Base-by-base conservation (phyloP, 1,139 yeast genomes). In the Yamadazyma buinensis region DNA sequence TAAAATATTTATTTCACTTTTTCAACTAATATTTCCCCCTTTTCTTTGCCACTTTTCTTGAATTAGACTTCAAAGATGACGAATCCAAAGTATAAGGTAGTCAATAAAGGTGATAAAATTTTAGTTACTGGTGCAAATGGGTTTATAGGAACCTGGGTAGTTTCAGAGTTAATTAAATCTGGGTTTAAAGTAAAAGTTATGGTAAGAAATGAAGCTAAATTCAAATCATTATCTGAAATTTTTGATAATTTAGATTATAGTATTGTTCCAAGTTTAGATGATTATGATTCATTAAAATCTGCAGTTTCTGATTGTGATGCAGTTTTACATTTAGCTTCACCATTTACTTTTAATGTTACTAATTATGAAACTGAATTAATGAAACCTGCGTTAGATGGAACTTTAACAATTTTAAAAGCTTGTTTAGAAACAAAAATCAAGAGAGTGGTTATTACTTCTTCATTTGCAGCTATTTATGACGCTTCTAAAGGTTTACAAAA, bases 151-250 rank as follows among this genome's bases (percentile, higher is more conserved):
- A 64, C 59, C 29, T 64, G 62, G 36, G 47, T 61, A 23, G 54
- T 59, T n/a, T 45, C 48, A 29, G 42, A 44, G 21, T 47, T 61
- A 26, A 42, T 60, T 24, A 51, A 52, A n/a, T 17, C 19, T 17
- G 56, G 55, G 30, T 75, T 72, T 51, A 49, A 52, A 1, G 84
- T 80, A 8, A 62, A 77, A 23, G 84, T 82, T 5, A 69, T 83
- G 1, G 84, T 74, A 3, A 64, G 86, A 51, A 61, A 75, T 1
- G 61, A 63, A 29, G 60, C 51, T 1, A 76, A 77, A 53, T 81
- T 77, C 14, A 72, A 69, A 13, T 47, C 53, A 5, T 47, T 71
- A 40, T 36, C 43, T 24, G 28, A 33, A 15, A 39, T 41, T 34
- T 28, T 48, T 29, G 46, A 54, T 25, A 44, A 49, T n/a, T 53